phyloP scores from a whole-genome alignment of 192 early-diverging fungal species.

The Umbelopsis ramanniana region DNA sequence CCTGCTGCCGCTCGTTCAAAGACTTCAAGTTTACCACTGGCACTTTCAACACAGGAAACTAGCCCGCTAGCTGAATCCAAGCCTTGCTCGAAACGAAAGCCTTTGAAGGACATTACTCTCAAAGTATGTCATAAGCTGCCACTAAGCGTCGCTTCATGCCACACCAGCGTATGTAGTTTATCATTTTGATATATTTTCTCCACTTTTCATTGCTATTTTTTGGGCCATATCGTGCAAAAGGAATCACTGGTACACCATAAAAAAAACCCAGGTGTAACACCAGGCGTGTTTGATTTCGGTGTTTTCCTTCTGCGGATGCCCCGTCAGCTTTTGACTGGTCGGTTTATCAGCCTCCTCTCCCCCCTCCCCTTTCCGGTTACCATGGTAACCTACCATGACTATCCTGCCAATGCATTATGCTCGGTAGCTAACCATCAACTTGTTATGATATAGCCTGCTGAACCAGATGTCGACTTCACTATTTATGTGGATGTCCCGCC shows the following conservation, averaged over 20 bases:
- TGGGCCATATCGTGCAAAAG: slow-evolving; percentile 11
- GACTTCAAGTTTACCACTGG: not conserved
- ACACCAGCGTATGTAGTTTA: not conserved
- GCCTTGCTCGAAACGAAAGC: slow-evolving; percentile 7
- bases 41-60: not conserved
- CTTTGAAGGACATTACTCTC: slow-evolving; percentile 20
- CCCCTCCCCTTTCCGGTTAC: slow-evolving; percentile 12
- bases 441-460: not conserved
- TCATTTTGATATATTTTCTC: slow-evolving; percentile 1
- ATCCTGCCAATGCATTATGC: slow-evolving; percentile 8
- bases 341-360: slow-evolving; percentile 17
- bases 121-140: not conserved
- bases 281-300: slow-evolving; percentile 21
- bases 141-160: slow-evolving; percentile 16
- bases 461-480: slow-evolving; percentile 7
- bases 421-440: not conserved
- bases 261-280: slow-evolving; percentile 13
- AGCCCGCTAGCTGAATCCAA: not conserved
- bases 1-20: not conserved
- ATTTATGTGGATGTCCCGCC: slow-evolving; percentile 4
- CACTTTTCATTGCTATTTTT: slow-evolving; percentile 5
- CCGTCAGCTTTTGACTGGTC: slow-evolving; percentile 22
- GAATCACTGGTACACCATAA: not conserved
- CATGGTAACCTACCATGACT: slow-evolving; percentile 15
- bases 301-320: slow-evolving; percentile 11